Evolutionary conservation across 768 basidiomycete genomes (phyloP).

Genomic region (Rhizopogon sp.): DNA sequence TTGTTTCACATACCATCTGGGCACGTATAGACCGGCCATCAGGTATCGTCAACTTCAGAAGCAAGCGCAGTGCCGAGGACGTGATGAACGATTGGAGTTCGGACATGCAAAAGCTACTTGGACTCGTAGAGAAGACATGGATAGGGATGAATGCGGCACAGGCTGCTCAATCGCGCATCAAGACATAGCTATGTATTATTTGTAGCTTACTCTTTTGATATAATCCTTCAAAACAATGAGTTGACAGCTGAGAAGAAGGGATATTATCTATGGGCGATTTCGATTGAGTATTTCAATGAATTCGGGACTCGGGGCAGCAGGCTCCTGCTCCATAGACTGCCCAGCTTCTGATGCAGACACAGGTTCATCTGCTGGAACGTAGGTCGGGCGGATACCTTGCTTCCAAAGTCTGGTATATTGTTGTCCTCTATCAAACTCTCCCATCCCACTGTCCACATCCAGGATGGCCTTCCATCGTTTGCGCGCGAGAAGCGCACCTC

Average conservation of each 20-base stretch:
- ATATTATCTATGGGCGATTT: background rate
- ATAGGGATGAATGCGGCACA: conserved; percentile 92
- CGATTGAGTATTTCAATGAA: conserved; percentile 4
- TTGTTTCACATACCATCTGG: conserved; percentile 89
- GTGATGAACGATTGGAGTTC: conserved; percentile 98
- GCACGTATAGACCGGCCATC: conserved; percentile 91
- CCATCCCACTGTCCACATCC: conserved; percentile 33
- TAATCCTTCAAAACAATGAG: background rate
- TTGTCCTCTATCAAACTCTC: conserved; percentile 65
- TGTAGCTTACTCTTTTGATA: background rate
- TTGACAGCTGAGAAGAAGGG: background rate
- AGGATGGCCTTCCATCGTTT: conserved; percentile 78
- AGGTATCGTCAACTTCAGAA: conserved; percentile 84
- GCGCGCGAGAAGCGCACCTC: conserved; percentile 56
- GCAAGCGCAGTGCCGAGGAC: conserved; percentile 80
- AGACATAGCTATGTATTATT: conserved; percentile 27
- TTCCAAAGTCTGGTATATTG: conserved; percentile 72
- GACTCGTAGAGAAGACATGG: conserved; percentile 97
- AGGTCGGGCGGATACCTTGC: conserved; percentile 61
- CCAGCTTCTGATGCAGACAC: conserved; percentile 17
- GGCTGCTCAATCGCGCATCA: conserved; percentile 70
- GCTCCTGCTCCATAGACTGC: conserved; percentile 9
- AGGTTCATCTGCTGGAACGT: conserved; percentile 49
- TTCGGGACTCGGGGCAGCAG: conserved; percentile 3
- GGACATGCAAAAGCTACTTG: conserved; percentile 89